phyloP scores from a whole-genome alignment of 768 basidiomycete genomes.

The Tricholoma sp. region DNA sequence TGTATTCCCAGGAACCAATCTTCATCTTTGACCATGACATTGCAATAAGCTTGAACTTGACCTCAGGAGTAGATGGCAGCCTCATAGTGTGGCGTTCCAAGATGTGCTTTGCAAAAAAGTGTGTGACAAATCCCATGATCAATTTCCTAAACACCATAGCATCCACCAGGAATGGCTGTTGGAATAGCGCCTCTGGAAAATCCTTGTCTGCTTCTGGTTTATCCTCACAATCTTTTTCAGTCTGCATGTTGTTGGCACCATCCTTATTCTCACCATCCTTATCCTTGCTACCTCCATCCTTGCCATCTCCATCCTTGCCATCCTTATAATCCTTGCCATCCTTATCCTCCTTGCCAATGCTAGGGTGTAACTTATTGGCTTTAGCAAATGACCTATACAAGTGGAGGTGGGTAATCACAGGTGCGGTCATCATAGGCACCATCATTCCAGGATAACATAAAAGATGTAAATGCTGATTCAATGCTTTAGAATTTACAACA shows the following conservation, averaged over 20 bases:
- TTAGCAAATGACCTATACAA: not conserved
- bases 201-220: not conserved
- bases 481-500: not conserved
- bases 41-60: not conserved
- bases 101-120: not conserved
- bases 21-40: not conserved
- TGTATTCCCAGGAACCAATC: not conserved
- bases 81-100: not conserved
- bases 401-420: not conserved
- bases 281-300: too few relatives aligned
- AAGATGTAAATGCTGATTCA: not conserved
- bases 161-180: too few relatives aligned
- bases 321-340: too few relatives aligned
- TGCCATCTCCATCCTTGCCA: too few relatives aligned
- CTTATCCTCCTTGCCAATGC: too few relatives aligned
- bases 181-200: too few relatives aligned
- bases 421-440: too few relatives aligned
- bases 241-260: not conserved
- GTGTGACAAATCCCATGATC: not conserved
- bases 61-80: not conserved
- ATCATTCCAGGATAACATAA: not conserved
- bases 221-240: not conserved
- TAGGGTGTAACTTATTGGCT: not conserved
- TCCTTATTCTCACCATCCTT: not conserved
- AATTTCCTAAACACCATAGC: not conserved